Base-by-base conservation (phyloP, 257 asterid genomes). In the Sherardia arvensis region DNA sequence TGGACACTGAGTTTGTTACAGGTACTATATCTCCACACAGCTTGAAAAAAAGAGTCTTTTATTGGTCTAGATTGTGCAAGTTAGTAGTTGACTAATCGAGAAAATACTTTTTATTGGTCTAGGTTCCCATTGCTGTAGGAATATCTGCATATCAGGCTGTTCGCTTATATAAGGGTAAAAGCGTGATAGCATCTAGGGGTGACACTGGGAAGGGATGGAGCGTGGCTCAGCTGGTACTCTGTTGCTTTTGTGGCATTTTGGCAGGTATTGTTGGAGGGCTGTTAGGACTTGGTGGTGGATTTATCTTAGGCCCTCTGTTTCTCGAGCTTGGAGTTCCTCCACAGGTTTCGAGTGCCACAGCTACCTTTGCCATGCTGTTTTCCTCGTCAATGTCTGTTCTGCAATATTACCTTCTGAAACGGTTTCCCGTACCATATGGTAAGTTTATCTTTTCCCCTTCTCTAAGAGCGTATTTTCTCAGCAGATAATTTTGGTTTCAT, bases 351-450 rank as follows among this genome's bases (percentile, higher is more conserved):
- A 93, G 99, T 81, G 99, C 99, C 38, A 93, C 99, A 0, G 97
- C 99, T 57, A 90, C 99, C 64, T 93, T 84, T 69, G 95, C 96
- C 51, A 93, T 93, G 99, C 78, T 83, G 91, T 93, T 93, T 83
- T 93, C 99, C 59, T 89, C 99, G 18, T 93, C 99, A 7, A 93
- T 93, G 99, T 93, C 99, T 2, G 99, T 93, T 32, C 85, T 93
- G 20, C 96, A 93, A 76, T 92, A 92, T 66, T 85, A 92, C 81
- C 95, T 92, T 53, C 75, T 92, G 30, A 89, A 80, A 47, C 95
- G 99, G 62, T 92, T 92, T 51, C 99, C 97, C 1, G 85, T 92
- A 56, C 97, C 99, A 69, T 92, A 84, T 43, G 99, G 99, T 89
- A 71, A 76, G 86, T 70, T 49, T 6, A 20, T 30, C 14, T 12